Conservation (phyloP, 192 early-diverging fungal genomes). For the Podila horticola region DNA sequence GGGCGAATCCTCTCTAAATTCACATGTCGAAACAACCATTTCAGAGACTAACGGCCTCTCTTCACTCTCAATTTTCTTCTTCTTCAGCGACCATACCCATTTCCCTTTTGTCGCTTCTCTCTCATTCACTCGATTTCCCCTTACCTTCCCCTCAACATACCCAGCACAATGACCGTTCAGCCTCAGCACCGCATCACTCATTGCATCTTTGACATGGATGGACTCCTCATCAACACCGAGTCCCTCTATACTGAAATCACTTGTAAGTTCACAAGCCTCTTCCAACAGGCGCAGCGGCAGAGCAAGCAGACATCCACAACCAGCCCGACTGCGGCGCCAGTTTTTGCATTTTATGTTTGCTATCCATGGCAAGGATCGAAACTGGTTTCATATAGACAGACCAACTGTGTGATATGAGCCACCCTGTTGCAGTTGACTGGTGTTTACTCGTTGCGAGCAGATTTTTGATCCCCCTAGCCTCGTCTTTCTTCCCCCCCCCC, state of each 20-base stretch:
- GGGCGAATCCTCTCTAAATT: too few species aligned
- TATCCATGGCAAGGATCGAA: too few species aligned
- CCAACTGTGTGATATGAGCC: too few species aligned
- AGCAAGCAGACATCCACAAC: too few species aligned
- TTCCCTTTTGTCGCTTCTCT: neutral
- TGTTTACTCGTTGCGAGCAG: too few species aligned
- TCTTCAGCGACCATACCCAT: neutral
- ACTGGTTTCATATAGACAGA: too few species aligned
- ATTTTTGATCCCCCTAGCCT: too few species aligned
- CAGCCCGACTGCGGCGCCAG: neutral
- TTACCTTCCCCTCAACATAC: neutral
- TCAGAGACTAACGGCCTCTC: neutral
- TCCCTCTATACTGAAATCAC: constrained; percentile 90
- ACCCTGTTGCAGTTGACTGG: too few species aligned
- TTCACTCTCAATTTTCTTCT: neutral
- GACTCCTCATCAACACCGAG: constrained; percentile 88
- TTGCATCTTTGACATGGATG: constrained; percentile 88
- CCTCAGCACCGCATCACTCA: constrained; percentile 58
- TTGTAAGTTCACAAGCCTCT: constrained; percentile 51
- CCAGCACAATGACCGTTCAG: neutral
- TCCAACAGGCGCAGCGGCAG: too few species aligned
- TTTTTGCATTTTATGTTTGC: too few species aligned
- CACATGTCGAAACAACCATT: too few species aligned
- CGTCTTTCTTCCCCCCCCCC: too few species aligned
- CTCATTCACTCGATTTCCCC: neutral